These are phyloP conservation scores for Stellera chamaejasme DNA, from an alignment of 345 rosid species.

Conservation along the genomic window DNA sequence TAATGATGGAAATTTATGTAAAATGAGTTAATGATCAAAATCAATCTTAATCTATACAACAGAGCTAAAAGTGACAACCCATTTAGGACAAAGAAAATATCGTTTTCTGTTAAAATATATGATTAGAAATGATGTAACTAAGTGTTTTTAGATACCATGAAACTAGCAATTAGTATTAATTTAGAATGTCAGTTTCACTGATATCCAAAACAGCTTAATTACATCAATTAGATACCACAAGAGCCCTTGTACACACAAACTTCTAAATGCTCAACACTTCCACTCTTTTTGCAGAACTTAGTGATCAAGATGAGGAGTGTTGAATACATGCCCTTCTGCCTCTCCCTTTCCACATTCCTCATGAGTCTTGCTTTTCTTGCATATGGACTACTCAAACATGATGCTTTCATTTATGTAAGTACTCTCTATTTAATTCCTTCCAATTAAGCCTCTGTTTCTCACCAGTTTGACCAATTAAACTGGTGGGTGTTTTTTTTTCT, in stretches of 20 bases:
- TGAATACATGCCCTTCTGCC: conserved; percentile 47
- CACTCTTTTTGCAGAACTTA: conserved; percentile 24
- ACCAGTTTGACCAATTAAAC: not conserved
- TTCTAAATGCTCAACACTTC: conserved; percentile 3
- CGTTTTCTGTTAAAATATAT: no score
- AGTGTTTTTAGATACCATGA: no score
- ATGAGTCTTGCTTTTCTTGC: conserved; percentile 43
- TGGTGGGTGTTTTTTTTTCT: not conserved
- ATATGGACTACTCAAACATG: conserved; percentile 31
- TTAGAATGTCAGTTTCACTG: no score
- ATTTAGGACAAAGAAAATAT: no score
- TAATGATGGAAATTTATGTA: no score
- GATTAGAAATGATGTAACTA: no score
- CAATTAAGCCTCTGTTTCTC: not conserved
- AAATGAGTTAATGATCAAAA: no score
- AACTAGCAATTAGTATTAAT: no score
- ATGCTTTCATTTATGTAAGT: conserved; percentile 41
- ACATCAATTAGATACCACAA: not conserved
- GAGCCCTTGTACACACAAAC: not conserved
- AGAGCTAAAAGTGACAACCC: no score
- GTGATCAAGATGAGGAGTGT: conserved; percentile 38
- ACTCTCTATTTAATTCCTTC: not conserved
- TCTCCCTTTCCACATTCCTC: conserved; percentile 42
- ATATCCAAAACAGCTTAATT: no score
- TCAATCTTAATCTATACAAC: no score